Evolutionary conservation across 208 protist species (phyloP).

Genomic region (Strigomonas culicis): DNA sequence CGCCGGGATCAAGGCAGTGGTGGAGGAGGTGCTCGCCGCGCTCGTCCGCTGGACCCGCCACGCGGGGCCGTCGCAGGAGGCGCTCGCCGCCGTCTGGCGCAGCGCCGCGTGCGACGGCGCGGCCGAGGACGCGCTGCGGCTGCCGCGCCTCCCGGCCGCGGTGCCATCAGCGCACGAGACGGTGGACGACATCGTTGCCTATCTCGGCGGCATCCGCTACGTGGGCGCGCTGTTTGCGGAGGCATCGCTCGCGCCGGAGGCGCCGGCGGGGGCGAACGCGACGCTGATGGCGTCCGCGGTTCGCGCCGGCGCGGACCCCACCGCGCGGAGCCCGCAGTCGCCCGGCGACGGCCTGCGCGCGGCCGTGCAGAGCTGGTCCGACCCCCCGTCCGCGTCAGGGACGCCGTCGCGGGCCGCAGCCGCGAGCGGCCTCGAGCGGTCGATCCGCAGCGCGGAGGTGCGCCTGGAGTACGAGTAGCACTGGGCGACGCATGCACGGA

Average conservation of each 20-base stretch:
- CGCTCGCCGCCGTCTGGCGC: not conserved
- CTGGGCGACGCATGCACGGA: no score
- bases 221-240: not conserved
- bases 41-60: not conserved
- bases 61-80: not conserved
- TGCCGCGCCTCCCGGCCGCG: constrained; percentile 12
- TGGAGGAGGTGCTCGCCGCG: not conserved
- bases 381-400: not conserved
- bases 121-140: not conserved
- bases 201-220: constrained; percentile 21
- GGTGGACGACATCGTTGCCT: constrained; percentile 21
- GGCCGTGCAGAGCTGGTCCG: constrained; percentile 26
- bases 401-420: not conserved
- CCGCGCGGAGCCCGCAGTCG: not conserved
- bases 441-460: no score
- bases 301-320: not conserved
- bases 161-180: constrained; percentile 6
- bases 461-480: no score
- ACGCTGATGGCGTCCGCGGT: not conserved
- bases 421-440: not conserved
- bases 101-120: constrained; percentile 2
- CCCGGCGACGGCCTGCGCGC: constrained; percentile 19
- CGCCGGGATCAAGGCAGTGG: not conserved
- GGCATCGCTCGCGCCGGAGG: not conserved
- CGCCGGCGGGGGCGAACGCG: not conserved